These are phyloP conservation scores for Phytophthora europaea DNA, from an alignment of 352 stramenopile genomes.

Conservation along the genomic window DNA sequence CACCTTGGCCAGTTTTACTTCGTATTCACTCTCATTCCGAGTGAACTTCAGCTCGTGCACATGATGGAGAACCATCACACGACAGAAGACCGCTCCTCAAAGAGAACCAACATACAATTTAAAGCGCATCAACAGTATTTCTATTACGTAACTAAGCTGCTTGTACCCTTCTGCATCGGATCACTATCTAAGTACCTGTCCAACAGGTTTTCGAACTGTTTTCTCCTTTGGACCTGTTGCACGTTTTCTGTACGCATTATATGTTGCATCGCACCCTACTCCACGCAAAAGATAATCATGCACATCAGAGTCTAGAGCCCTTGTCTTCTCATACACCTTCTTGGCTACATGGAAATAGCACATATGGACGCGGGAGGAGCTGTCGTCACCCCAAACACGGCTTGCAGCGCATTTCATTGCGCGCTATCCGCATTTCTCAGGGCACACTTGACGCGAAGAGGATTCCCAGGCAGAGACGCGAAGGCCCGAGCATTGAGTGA, in stretches of 20 bases:
- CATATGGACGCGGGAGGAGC: constrained; percentile 18
- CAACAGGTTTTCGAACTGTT: too few relatives aligned
- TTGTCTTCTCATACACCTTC: constrained; percentile 33
- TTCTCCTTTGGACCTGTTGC: too few relatives aligned
- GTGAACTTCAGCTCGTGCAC: constrained; percentile 24
- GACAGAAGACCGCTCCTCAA: too few relatives aligned
- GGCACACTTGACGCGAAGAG: constrained; percentile 1
- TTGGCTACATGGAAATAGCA: constrained; percentile 44
- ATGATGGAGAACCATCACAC: background rate
- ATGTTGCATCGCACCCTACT: too few relatives aligned
- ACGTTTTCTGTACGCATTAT: too few relatives aligned
- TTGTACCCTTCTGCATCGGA: too few relatives aligned
- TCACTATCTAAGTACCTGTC: too few relatives aligned
- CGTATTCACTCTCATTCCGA: background rate
- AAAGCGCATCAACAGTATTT: too few relatives aligned
- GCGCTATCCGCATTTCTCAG: constrained; percentile 27
- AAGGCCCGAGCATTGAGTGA: background rate
- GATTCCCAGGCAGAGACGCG: background rate
- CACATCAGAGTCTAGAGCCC: background rate
- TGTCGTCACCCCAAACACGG: constrained; percentile 1
- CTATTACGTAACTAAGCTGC: too few relatives aligned
- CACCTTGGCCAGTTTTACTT: background rate
- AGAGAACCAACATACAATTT: too few relatives aligned
- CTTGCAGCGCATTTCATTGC: constrained; percentile 18
- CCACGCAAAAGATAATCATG: too few relatives aligned